Evolutionary conservation across 805 yeast species (phyloP).

Genomic region (Yarrowia sp.): DNA sequence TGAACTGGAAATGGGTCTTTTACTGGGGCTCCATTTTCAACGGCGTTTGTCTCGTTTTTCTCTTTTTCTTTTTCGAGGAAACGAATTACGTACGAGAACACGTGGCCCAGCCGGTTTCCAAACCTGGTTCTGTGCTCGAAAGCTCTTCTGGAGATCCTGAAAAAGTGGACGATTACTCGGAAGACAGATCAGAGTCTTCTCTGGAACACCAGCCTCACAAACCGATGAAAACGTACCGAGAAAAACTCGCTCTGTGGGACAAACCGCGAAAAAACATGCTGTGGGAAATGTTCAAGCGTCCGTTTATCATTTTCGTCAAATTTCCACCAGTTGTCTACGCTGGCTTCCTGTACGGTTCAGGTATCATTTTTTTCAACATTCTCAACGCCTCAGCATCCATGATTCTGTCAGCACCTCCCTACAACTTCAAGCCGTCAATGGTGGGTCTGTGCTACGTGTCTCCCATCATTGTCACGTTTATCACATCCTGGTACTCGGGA

Average conservation of each 20-base stretch:
- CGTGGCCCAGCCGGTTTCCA: neutral
- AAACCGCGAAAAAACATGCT: constrained; percentile 13
- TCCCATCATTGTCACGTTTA: constrained; percentile 13
- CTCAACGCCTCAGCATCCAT: constrained; percentile 13
- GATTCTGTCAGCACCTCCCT: constrained; percentile 19
- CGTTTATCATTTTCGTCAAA: constrained; percentile 16
- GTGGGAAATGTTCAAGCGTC: constrained; percentile 24
- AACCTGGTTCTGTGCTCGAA: neutral
- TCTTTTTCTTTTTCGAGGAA: constrained; percentile 26
- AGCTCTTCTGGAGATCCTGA: neutral
- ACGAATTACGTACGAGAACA: constrained; percentile 25
- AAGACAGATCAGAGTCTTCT: neutral
- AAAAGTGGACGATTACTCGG: neutral
- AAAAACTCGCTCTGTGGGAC: constrained; percentile 23
- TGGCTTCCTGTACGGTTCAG: constrained; percentile 20
- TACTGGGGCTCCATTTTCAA: constrained; percentile 26
- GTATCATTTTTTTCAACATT: constrained; percentile 24
- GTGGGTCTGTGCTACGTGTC: constrained; percentile 18
- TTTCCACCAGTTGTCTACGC: constrained; percentile 24
- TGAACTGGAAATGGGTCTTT: constrained; percentile 26
- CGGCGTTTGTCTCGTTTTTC: constrained; percentile 23
- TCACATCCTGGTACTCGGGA: constrained; percentile 5
- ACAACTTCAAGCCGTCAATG: constrained; percentile 24
- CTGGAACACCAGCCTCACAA: constrained; percentile 3
- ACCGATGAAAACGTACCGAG: constrained; percentile 18